Conservation (phyloP, 352 stramenopile species). For the Pythium phragmiticola region DNA sequence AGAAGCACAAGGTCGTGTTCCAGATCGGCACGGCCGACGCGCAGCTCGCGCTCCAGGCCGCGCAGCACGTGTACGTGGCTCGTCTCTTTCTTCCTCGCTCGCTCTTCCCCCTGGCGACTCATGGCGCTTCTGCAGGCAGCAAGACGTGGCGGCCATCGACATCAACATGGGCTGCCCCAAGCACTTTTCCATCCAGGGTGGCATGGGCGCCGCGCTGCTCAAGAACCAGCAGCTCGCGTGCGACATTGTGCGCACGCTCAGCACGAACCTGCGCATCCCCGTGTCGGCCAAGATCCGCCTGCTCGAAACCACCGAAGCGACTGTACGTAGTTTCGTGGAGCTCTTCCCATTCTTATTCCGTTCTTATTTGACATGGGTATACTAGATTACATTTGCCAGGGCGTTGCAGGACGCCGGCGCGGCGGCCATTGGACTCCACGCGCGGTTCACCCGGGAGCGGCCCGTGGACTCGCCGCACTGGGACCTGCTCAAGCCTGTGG, state of each 20-base stretch:
- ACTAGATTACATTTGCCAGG: conserved; percentile 67
- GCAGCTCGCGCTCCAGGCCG: conserved; percentile 71
- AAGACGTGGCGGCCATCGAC: conserved; percentile 90
- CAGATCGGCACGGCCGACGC: conserved; percentile 87
- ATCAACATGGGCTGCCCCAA: conserved; percentile 96
- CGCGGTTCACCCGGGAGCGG: conserved; percentile 61
- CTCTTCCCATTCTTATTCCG: background rate
- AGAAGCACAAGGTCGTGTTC: conserved; percentile 84
- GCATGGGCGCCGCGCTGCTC: conserved; percentile 91
- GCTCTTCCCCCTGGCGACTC: background rate
- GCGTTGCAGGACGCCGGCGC: conserved; percentile 64
- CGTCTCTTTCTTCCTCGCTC: too few relatives aligned
- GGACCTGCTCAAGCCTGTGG: conserved; percentile 62
- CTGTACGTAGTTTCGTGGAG: conserved; percentile 32
- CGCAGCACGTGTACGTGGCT: conserved; percentile 64
- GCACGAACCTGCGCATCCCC: conserved; percentile 75
- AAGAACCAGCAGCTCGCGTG: conserved; percentile 86
- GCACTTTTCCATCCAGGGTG: conserved; percentile 90
- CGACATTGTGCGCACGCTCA: conserved; percentile 85
- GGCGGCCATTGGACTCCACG: conserved; percentile 70
- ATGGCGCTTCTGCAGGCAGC: conserved; percentile 21
- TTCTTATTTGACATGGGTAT: background rate
- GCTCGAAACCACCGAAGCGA: conserved; percentile 57
- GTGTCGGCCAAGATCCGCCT: conserved; percentile 90
- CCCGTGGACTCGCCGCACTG: conserved; percentile 69